Evolutionary conservation across 176 grass and related monocot species (phyloP), one percentile per base, ranked within the genome.

Genomic region (Rhynchospora tenuis): DNA sequence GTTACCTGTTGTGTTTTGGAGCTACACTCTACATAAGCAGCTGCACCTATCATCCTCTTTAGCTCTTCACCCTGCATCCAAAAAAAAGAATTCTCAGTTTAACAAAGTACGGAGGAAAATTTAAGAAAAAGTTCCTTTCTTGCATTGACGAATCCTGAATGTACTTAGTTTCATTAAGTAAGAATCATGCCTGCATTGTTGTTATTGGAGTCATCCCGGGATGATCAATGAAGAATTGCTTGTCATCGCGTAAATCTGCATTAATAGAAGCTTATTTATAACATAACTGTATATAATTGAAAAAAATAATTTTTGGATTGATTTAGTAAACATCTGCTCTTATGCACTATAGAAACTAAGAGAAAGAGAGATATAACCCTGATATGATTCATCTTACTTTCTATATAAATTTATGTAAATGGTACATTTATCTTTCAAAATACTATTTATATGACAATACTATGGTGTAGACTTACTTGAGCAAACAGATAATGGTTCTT

Each of bases 241-340:
- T 90, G 88, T 93, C 91, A 20, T 93, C 91, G 59, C 91, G 91
- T 83, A 93, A 82, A 83, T 93, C 91, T 93, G 86, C 66, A 78
- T 67, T 55, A 66, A 64, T 65, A 3, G 0, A 85, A 77, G 26
- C 22, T 20, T 38, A 38, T 38, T 38, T 51, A 51, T 8, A 51
- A 51, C 11, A 51, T 51, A 51, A 51, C 48, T 12, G 1, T 51
- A 51, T 51, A 12, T 51, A 51, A 51, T 0, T 38, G 48, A 51
- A 51, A 7, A 7, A 51, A 51, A 51, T 51, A 38, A 38, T 38
- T 38, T 38, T 38, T 4, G 33, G 2, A 38, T 38, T 38, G 2
- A 38, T 38, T 38, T 38, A 38, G 33, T 38, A 38, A 38, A 38
- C 33, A 38, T 38, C 33, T 38, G 33, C 33, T 38, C 33, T 38